Conservation (phyloP, 352 stramenopile species). For the Phytophthora macrochlamydospora region DNA sequence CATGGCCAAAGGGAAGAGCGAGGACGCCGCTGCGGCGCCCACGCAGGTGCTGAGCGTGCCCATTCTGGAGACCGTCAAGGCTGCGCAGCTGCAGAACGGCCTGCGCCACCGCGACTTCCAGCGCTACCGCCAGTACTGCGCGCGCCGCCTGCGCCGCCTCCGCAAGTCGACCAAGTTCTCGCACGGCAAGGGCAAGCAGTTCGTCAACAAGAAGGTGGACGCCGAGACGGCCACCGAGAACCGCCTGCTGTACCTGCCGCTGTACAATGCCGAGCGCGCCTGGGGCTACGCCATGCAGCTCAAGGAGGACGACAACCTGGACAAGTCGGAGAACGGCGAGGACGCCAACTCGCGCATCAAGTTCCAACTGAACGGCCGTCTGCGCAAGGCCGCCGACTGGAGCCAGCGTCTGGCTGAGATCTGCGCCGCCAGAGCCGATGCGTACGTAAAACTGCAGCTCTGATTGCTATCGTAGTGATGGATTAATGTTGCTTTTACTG, state of each 20-base stretch:
- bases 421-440: constrained; percentile 79
- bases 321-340: constrained; percentile 85
- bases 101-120: constrained; percentile 91
- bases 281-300: constrained; percentile 93
- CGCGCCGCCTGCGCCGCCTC: constrained; percentile 83
- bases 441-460: constrained; percentile 31
- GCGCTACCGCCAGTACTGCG: constrained; percentile 92
- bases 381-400: constrained; percentile 90
- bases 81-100: constrained; percentile 89
- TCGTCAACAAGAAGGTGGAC: constrained; percentile 86
- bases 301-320: constrained; percentile 88
- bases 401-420: constrained; percentile 81
- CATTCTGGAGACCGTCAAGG: constrained; percentile 89
- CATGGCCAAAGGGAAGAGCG: constrained; percentile 41
- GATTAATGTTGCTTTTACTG: not conserved
- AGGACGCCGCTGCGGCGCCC: constrained; percentile 31
- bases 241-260: constrained; percentile 81
- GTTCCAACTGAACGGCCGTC: constrained; percentile 87
- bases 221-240: constrained; percentile 72
- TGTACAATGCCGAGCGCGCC: constrained; percentile 91
- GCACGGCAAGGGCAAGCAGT: constrained; percentile 87
- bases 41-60: constrained; percentile 54
- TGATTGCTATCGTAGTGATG: not conserved
- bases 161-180: constrained; percentile 90
- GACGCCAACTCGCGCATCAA: constrained; percentile 90